Conservation (phyloP, 805 yeast genomes). For the Kuraishia ogatae region DNA sequence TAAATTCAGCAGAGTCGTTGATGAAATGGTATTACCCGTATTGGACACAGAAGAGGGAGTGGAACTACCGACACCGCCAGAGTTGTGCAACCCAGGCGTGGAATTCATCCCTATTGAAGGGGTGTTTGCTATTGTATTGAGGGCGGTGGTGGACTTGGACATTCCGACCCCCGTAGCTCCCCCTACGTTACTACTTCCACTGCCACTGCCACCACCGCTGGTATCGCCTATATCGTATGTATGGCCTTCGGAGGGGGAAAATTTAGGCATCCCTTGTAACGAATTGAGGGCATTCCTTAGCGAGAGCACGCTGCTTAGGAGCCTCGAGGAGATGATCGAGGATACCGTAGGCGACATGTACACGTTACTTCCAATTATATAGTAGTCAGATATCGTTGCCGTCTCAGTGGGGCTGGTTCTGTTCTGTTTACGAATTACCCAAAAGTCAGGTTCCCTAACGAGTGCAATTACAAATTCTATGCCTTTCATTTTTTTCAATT, state of each 20-base stretch:
- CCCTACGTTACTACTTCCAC: too few species aligned
- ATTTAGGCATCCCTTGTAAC: constrained; percentile 40
- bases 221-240: constrained; percentile 22
- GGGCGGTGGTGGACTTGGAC: not conserved
- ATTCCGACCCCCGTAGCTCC: not conserved
- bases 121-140: not conserved
- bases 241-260: constrained; percentile 56
- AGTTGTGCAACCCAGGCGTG: not conserved
- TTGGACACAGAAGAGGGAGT: not conserved
- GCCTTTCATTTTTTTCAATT: constrained; percentile 74
- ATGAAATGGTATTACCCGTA: constrained; percentile 7
- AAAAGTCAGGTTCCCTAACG: constrained; percentile 82
- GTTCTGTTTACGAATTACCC: constrained; percentile 82
- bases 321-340: constrained; percentile 63
- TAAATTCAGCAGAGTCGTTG: constrained; percentile 20
- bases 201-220: not conserved
- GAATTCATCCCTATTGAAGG: not conserved
- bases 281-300: constrained; percentile 37
- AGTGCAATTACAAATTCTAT: constrained; percentile 71
- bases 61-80: not conserved
- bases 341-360: constrained; percentile 82
- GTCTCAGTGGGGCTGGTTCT: constrained; percentile 45
- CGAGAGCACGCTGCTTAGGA: constrained; percentile 39
- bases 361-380: constrained; percentile 84
- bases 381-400: constrained; percentile 63